Evolutionary conservation across 2,329 filamentous ascomycete species (phyloP), one percentile per base, ranked within the genome.

Genomic region (Mariannaea elegans): DNA sequence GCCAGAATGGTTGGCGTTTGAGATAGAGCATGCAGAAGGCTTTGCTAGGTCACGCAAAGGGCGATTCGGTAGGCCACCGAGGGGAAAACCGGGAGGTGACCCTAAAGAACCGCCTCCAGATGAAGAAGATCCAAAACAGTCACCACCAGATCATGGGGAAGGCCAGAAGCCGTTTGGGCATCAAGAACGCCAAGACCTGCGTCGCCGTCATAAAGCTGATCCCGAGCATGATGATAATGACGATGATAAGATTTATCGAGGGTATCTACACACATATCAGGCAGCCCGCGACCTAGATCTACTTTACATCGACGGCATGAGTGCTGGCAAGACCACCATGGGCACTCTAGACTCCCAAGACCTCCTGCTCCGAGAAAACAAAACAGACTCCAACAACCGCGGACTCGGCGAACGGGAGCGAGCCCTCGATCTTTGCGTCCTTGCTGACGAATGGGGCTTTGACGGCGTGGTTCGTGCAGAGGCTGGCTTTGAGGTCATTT

Each of bases 1-100:
- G 0, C 83, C 81, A 3, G 87, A 93, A 67, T 93, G 90, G 90
- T 78, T 93, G 1, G 90, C 91, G 0, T 93, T 93, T 69, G 90
- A 93, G 72, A 83, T 89, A 3, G 90, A 93, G 67, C 91, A 93
- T 73, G 88, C 90, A 0, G 80, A 90, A 64, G 71, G 80, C 3
- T 93, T 93, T 75, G 87, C 89, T 1, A 72, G 73, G 7, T 71
- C 67, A 5, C 47, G 45, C 24, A 64, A 53, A 21, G 41, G 23
- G 7, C n/a, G 54, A 13, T 18, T 10, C 38, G 13, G 21, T 3
- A 38, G 21, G 12, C 32, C 14, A 2, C 32, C 49, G 14, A 16
- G 38, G 12, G 39, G 23, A 7, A 48, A 27, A 14, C 48, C 50
- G 21, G 23, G 27, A 24, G 56, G 41, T 4, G 56, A 53, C 18